phyloP scores from a whole-genome alignment of 2,329 filamentous ascomycete species.

The Claviceps africana region DNA sequence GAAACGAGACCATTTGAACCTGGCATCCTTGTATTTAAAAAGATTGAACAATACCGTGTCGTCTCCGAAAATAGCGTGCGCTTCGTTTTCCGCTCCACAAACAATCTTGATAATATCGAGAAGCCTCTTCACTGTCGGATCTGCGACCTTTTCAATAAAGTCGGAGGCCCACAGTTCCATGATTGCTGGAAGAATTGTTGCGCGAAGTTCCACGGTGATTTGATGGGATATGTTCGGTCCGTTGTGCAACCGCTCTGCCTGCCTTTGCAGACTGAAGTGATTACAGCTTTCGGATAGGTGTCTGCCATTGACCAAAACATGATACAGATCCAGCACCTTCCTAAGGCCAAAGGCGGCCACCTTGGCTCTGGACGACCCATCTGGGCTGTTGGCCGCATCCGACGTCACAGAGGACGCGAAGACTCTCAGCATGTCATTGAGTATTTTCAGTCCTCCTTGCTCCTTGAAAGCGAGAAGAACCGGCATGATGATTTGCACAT shows the following conservation, averaged over 20 bases:
- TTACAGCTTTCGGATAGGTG: conserved; percentile 64
- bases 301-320: conserved; percentile 62
- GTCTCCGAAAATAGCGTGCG: conserved; percentile 46
- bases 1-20: conserved; percentile 32
- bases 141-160: conserved; percentile 68
- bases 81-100: conserved; percentile 63
- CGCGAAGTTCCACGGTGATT: conserved; percentile 74
- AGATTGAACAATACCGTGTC: conserved; percentile 27
- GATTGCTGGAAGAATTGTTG: conserved; percentile 63
- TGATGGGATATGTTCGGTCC: conserved; percentile 44
- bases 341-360: conserved; percentile 50
- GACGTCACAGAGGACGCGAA: conserved; percentile 33
- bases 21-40: conserved; percentile 28
- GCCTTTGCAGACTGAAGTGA: conserved; percentile 29
- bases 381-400: conserved; percentile 25
- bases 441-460: conserved; percentile 55
- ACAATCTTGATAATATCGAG: conserved; percentile 74
- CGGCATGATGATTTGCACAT: conserved; percentile 49
- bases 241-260: conserved; percentile 27
- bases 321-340: conserved; percentile 73
- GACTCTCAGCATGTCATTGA: conserved; percentile 57
- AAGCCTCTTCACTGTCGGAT: conserved; percentile 61
- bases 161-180: conserved; percentile 72
- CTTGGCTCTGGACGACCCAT: conserved; percentile 32
- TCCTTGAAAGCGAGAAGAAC: conserved; percentile 81